These are phyloP conservation scores for Celoporthe dispersa DNA, from an alignment of 2,329 filamentous ascomycete species.

Conservation along the genomic window DNA sequence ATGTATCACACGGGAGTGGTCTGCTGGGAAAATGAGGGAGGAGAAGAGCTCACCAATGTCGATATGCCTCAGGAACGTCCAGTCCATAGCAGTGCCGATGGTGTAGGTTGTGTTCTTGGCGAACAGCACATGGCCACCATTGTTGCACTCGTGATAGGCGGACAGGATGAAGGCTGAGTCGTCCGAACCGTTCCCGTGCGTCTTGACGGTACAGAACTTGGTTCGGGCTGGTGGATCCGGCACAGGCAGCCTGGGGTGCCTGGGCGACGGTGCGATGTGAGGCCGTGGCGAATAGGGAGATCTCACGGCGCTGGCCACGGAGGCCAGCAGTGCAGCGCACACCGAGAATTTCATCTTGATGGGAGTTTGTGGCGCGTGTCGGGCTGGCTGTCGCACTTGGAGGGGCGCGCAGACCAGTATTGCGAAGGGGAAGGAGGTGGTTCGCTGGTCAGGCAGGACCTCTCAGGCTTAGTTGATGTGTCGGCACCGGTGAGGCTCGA, in stretches of 20 bases:
- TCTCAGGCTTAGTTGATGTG: background rate
- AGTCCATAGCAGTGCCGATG: conserved; percentile 64
- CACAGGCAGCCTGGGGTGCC: conserved; percentile 35
- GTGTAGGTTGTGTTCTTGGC: conserved; percentile 58
- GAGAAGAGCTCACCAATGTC: conserved; percentile 53
- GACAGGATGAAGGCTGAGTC: conserved; percentile 47
- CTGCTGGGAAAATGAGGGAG: background rate
- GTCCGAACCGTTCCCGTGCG: conserved; percentile 48
- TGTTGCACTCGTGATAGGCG: conserved; percentile 59
- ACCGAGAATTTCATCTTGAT: conserved; percentile 32
- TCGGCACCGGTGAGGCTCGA: background rate
- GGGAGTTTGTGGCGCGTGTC: background rate
- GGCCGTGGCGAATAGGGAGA: conserved; percentile 32
- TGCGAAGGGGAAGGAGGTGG: background rate
- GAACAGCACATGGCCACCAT: conserved; percentile 64
- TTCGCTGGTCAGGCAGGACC: background rate
- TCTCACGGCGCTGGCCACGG: conserved; percentile 28
- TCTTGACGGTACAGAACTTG: conserved; percentile 61
- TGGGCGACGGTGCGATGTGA: conserved; percentile 30
- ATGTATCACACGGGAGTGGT: background rate
- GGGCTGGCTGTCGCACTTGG: background rate
- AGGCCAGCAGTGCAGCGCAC: conserved; percentile 31
- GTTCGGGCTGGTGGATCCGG: conserved; percentile 34
- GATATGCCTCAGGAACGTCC: conserved; percentile 64
- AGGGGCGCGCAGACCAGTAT: conserved; percentile 11